Evolutionary conservation across 2,329 filamentous ascomycete genomes (phyloP).

Genomic region (Penicillium oxalicum): DNA sequence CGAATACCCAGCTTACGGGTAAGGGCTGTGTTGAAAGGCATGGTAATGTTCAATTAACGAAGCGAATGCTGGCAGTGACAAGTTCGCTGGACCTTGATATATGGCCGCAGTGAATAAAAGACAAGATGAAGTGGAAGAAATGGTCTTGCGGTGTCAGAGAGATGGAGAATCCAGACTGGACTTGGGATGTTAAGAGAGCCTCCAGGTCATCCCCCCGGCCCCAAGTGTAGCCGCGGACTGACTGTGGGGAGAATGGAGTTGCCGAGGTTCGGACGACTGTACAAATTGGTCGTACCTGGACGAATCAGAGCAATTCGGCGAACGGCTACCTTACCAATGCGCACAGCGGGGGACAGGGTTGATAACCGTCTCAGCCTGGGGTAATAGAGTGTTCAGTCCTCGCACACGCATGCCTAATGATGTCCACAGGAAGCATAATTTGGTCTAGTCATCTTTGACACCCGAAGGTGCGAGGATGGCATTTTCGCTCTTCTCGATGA

Average conservation of each 20-base stretch:
- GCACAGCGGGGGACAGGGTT: background rate
- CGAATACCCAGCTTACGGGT: conserved; percentile 54
- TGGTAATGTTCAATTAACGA: conserved; percentile 22
- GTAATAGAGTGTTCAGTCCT: background rate
- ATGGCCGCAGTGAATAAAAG: background rate
- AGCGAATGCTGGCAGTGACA: background rate
- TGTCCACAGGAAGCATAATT: no score
- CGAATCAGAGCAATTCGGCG: background rate
- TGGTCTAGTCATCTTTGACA: no score
- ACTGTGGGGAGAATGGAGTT: conserved; percentile 24
- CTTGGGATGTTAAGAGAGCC: no score
- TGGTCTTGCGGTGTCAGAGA: conserved; percentile 2
- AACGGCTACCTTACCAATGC: background rate
- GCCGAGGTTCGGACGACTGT: conserved; percentile 26
- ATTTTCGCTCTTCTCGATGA: background rate
- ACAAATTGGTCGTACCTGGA: conserved; percentile 1
- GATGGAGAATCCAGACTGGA: conserved; percentile 10
- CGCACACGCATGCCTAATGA: no score
- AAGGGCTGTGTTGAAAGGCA: conserved; percentile 61
- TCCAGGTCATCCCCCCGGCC: background rate
- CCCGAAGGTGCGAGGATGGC: background rate
- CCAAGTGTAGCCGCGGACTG: conserved; percentile 21
- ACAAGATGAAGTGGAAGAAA: conserved; percentile 1
- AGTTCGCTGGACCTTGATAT: background rate
- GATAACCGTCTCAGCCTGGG: background rate